These are phyloP conservation scores for Cornus suecica DNA, from an alignment of 148 eudicot species.

Conservation along the genomic window DNA sequence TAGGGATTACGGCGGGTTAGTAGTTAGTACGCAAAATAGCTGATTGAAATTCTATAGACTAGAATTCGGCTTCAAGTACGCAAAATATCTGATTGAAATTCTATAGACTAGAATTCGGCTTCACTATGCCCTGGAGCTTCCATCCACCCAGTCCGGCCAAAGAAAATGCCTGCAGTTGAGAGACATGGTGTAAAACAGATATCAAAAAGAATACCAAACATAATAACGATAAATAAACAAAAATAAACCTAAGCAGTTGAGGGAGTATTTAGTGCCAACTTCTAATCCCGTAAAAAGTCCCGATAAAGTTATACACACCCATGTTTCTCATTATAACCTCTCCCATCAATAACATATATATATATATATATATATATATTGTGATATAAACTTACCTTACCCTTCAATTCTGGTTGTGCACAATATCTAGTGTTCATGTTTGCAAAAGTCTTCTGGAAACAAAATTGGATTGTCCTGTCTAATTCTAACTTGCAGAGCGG, in stretches of 20 bases:
- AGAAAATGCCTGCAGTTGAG: constrained; percentile 63
- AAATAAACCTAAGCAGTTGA: neutral
- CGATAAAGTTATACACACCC: neutral
- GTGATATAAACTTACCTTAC: neutral
- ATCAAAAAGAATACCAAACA: neutral
- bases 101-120: constrained; percentile 36
- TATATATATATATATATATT: no score
- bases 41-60: no score
- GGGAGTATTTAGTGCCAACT: no score
- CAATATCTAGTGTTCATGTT: no score
- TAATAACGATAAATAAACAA: neutral
- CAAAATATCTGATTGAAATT: neutral
- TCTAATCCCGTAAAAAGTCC: no score
- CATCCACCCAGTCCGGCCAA: constrained; percentile 82
- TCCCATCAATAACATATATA: no score
- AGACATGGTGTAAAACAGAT: neutral
- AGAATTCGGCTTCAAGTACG: no score
- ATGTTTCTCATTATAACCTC: neutral
- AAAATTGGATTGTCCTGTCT: no score
- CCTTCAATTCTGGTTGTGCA: neutral
- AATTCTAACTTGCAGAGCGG: no score
- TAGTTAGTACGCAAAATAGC: no score
- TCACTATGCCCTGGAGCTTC: constrained; percentile 66
- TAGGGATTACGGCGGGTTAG: no score
- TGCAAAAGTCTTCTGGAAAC: no score